phyloP scores from a whole-genome alignment of 2,329 filamentous ascomycete species.

The Paracorniculantispora psalliotae region DNA sequence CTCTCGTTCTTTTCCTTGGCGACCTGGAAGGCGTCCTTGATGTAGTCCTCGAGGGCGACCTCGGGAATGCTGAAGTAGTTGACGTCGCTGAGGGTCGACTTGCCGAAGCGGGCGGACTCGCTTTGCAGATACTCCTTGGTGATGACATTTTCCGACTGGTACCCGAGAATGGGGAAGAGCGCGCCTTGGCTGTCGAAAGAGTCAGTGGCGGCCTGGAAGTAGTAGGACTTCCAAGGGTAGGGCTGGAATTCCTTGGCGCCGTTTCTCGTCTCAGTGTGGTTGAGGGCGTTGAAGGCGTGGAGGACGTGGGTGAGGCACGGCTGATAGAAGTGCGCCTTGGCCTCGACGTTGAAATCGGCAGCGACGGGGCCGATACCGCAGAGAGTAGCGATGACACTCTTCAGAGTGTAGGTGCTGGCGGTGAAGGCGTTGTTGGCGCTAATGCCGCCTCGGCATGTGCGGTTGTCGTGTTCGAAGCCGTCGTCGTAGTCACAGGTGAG shows the following conservation, averaged over 20 bases:
- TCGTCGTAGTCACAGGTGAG: conserved; percentile 33
- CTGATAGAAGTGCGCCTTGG: conserved; percentile 37
- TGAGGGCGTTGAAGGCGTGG: conserved; percentile 26
- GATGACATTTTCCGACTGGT: conserved; percentile 23
- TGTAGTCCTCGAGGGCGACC: conserved; percentile 27
- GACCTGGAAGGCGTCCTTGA: conserved; percentile 26
- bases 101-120: conserved; percentile 24
- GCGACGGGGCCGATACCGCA: conserved; percentile 38
- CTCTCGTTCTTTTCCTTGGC: conserved; percentile 27
- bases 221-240: conserved; percentile 28
- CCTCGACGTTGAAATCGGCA: conserved; percentile 39
- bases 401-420: conserved; percentile 38
- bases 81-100: conserved; percentile 25
- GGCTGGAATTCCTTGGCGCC: conserved; percentile 19
- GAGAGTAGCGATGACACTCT: conserved; percentile 37
- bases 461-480: conserved; percentile 19
- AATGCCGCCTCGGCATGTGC: conserved; percentile 31
- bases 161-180: conserved; percentile 29
- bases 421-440: conserved; percentile 38
- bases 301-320: conserved; percentile 39
- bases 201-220: conserved; percentile 30
- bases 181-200: conserved; percentile 29
- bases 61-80: conserved; percentile 33
- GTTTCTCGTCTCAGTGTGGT: conserved; percentile 12
- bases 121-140: conserved; percentile 27